Evolutionary conservation across 805 yeast species (phyloP), one percentile per base, ranked within the genome.

Genomic region (Starmerella ratchasimensis): DNA sequence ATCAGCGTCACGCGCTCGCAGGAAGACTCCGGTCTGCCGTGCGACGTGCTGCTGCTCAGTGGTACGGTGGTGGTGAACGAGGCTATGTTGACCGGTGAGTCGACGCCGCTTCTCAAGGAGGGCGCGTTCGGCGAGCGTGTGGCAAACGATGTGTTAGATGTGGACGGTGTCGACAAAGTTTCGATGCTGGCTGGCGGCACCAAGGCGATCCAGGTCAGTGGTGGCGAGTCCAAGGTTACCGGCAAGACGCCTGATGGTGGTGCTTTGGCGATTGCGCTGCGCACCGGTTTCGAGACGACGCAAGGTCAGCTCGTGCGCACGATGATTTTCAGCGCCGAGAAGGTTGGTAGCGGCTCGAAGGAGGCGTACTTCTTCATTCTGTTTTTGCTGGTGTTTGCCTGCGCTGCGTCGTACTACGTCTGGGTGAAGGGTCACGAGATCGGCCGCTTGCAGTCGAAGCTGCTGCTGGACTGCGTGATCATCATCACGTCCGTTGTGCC

Each of bases 1-100:
- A 88, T 86, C 15, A 82, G 94, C 8, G 66, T 86, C 33, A 72
- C 80, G 7, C 78, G 98, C 65, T 80, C 95, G 5, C 76, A 68
- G 37, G 98, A 88, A 35, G 97, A 83, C 39, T 71, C 79, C 45
- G 94, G 97, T 1, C 63, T 90, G 38, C 96, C 98, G 14, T 90
- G 98, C 65, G 98, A 90, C 60, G 61, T 90, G 61, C 60, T 90
- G 26, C 66, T 90, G 32, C 59, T 82, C 36, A 86, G 78, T 51
- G 98, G 98, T 36, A 70, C 94, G 15, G 90, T 93, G 48, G 90
- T 90, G 55, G 93, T 90, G 32, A 90, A 90, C 56, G 98, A 90
- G 67, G 98, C 98, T 18, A 90, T 90, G 98, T 74, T 90, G 39
- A 82, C 95, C 4, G 98, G 98, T 58, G 98, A 90, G 64, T 84